Evolutionary conservation across 805 yeast species (phyloP).

Genomic region (Trichomonascus vanleenenianus): DNA sequence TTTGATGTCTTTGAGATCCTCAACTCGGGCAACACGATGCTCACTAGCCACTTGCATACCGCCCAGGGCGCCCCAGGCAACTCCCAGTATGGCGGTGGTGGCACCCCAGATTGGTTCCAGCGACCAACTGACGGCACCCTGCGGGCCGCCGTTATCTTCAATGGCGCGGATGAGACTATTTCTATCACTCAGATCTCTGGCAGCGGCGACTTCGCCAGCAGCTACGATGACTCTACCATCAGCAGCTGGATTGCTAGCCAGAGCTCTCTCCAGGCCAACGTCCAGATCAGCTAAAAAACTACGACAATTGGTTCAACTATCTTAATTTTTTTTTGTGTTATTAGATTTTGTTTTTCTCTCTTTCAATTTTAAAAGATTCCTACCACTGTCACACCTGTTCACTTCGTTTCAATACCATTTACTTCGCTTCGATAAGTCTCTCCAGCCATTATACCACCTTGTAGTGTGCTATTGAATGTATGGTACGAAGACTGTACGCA

Average conservation of each 20-base stretch:
- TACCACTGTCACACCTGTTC: neutral
- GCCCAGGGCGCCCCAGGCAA: constrained; percentile 58
- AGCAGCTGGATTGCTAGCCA: neutral
- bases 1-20: constrained; percentile 89
- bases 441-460: neutral
- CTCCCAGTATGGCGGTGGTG: constrained; percentile 55
- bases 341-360: neutral
- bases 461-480: neutral
- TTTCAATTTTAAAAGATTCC: neutral
- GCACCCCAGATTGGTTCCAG: constrained; percentile 74
- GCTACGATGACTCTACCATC: constrained; percentile 2
- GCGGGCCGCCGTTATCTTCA: constrained; percentile 88
- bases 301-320: neutral
- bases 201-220: constrained; percentile 1
- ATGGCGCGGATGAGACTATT: constrained; percentile 22
- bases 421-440: neutral
- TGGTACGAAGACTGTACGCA: neutral
- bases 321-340: neutral
- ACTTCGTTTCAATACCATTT: too few species aligned
- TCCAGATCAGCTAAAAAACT: neutral
- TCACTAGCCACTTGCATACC: constrained; percentile 64
- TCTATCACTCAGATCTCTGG: constrained; percentile 8
- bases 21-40: constrained; percentile 61
- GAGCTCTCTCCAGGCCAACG: neutral
- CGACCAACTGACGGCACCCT: constrained; percentile 75